Percentiles rank a stretch among this genome's conserved stretches.
Conservation (phyloP, 2,329 filamentous ascomycete genomes). For the Calonectria pseudoreteaudii region DNA sequence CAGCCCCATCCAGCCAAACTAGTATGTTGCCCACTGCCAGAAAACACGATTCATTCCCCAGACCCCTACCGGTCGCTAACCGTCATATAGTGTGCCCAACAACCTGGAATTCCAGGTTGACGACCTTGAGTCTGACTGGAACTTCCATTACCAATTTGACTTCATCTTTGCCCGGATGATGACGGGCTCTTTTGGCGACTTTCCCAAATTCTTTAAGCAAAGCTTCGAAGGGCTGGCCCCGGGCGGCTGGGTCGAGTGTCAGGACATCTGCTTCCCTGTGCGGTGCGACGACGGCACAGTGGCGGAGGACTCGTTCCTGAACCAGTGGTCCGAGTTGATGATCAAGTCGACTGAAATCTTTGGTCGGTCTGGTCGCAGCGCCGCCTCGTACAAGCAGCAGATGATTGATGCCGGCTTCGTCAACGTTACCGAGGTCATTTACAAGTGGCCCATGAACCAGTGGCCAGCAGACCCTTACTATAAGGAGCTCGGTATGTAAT, state of each 20-base stretch:
- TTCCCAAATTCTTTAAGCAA: slow-evolving; percentile 51
- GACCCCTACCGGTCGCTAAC: neutral
- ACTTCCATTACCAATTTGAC: slow-evolving; percentile 53
- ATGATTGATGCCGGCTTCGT: slow-evolving; percentile 65
- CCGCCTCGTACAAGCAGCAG: slow-evolving; percentile 47
- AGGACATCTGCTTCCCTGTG: slow-evolving; percentile 55
- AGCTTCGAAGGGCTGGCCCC: slow-evolving; percentile 53
- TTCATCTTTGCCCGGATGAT: slow-evolving; percentile 56
- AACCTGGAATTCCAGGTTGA: slow-evolving; percentile 63
- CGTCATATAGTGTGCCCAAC: slow-evolving; percentile 53
- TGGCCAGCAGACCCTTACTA: slow-evolving; percentile 64
- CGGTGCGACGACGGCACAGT: slow-evolving; percentile 57
- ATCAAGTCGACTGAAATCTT: slow-evolving; percentile 46
- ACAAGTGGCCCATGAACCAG: slow-evolving; percentile 62
- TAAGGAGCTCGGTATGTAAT: slow-evolving; percentile 60
- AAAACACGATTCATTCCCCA: neutral
- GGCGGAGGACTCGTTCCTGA: slow-evolving; percentile 40
- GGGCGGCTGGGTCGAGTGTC: slow-evolving; percentile 57
- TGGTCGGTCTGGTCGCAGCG: slow-evolving; percentile 46
- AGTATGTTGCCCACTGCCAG: slow-evolving; percentile 38
- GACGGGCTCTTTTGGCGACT: slow-evolving; percentile 49
- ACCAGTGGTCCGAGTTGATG: slow-evolving; percentile 45
- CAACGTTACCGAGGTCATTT: slow-evolving; percentile 60
- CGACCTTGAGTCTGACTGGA: slow-evolving; percentile 56
- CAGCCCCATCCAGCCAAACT: slow-evolving; percentile 55